Evolutionary conservation across 2,329 filamentous ascomycete genomes (phyloP), one percentile per base, ranked within the genome.

Genomic region (Phaeophleospora eucalypticola): DNA sequence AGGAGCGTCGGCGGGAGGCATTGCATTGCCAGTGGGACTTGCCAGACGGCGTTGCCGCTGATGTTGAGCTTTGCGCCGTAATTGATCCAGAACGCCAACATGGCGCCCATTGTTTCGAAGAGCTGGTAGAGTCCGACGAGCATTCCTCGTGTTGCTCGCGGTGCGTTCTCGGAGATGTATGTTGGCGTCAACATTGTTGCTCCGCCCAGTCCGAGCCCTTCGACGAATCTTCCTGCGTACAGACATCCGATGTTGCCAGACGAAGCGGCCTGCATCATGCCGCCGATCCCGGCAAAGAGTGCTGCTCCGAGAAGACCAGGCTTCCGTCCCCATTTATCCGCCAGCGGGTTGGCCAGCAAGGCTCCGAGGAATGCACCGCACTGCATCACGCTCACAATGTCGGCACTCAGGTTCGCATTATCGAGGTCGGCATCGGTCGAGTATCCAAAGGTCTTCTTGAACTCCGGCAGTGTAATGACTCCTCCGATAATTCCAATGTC

Each of bases 371-470:
- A 86, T 52, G 81, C 84, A 41, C 83, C 83, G 35, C 78, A 82
- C 66, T 87, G 83, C 8, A 87, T 74, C 0, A 80, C 83, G n/a
- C 82, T 84, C 20, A 86, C 84, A 48, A 87, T 82, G 60, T 85
- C 86, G 53, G 83, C 80, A 38, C 76, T 77, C 39, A 84, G 69
- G 54, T 81, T 75, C 21, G 77, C 76, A 32, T 39, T 20, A 3
- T 17, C 37, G n/a, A 68, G 65, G 3, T 66, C 73, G 2, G 71
- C 64, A 19, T 70, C 57, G 15, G 61, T 57, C 32, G 41, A n/a
- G 34, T 34, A 20, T 20, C 45, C 41, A 2, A 53, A 29, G 2
- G 41, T 47, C 72, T 67, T 62, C 62, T 79, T 73, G 53, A 83
- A 83, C 8, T 72, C 69, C 8, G 71, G 66, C 68, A 86, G 74